These are phyloP conservation scores for Fusarium sp. DNA, from an alignment of 2,329 filamentous ascomycete genomes.

Conservation along the genomic window DNA sequence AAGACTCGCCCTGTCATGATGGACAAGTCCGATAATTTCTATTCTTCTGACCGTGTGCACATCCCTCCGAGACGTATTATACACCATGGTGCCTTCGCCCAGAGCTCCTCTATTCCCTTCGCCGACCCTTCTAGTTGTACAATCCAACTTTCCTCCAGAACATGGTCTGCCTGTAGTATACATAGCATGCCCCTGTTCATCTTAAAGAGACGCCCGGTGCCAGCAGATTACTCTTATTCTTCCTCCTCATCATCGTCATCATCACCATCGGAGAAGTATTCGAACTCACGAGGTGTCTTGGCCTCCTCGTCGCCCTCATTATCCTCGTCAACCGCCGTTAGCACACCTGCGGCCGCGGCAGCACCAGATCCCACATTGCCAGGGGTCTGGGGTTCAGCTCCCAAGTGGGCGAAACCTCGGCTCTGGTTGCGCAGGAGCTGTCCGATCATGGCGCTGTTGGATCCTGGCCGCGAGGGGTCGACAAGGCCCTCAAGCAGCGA, in stretches of 20 bases:
- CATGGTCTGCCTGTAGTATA: neutral
- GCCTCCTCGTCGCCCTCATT: conserved; percentile 80
- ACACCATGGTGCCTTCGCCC: conserved; percentile 22
- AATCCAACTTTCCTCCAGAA: conserved; percentile 24
- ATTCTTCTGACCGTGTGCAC: conserved; percentile 30
- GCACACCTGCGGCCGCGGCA: conserved; percentile 79
- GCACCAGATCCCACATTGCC: conserved; percentile 66
- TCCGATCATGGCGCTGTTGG: conserved; percentile 53
- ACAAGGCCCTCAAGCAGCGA: conserved; percentile 53
- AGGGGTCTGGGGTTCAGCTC: conserved; percentile 45
- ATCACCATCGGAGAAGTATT: conserved; percentile 79
- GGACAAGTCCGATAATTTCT: conserved; percentile 19
- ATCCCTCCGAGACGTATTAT: conserved; percentile 34
- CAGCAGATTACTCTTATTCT: conserved; percentile 26
- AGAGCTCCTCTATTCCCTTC: conserved; percentile 29
- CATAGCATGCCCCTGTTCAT: neutral
- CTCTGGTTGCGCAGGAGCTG: conserved; percentile 57
- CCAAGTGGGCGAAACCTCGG: conserved; percentile 47
- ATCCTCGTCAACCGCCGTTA: conserved; percentile 91
- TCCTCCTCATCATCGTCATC: conserved; percentile 62
- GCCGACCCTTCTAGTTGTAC: conserved; percentile 41
- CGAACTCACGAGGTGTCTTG: conserved; percentile 76
- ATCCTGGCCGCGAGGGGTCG: conserved; percentile 47
- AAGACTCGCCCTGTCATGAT: neutral
- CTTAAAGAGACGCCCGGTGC: neutral